These are phyloP conservation scores for Paramyrothecium roridum DNA, from an alignment of 2,329 filamentous ascomycete species.

Conservation along the genomic window DNA sequence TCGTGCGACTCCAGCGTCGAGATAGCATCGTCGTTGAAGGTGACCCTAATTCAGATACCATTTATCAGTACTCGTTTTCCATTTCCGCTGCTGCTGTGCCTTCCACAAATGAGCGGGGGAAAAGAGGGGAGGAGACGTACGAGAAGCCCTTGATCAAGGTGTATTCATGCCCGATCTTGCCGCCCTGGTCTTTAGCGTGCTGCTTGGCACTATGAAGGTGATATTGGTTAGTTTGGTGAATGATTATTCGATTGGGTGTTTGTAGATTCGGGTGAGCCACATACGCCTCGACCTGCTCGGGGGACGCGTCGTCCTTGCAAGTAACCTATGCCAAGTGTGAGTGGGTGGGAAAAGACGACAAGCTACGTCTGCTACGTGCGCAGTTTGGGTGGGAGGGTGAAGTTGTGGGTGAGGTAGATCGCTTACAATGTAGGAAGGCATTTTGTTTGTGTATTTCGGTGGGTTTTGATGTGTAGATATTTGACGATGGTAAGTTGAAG, in stretches of 20 bases:
- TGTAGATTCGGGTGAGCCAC: conserved; percentile 16
- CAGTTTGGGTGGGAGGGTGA: not conserved
- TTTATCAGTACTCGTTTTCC: not conserved
- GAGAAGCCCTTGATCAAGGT: conserved; percentile 88
- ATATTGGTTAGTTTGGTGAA: not conserved
- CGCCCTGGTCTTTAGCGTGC: conserved; percentile 70
- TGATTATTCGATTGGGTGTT: not conserved
- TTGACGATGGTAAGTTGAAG: conserved; percentile 3
- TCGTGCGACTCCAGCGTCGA: conserved; percentile 64
- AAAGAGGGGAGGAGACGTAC: conserved; percentile 52
- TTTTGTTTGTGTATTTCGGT: conserved; percentile 26
- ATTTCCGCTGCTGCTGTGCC: not conserved
- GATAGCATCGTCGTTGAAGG: conserved; percentile 66
- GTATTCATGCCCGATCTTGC: conserved; percentile 81
- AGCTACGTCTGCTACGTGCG: not conserved
- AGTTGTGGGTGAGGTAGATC: not conserved
- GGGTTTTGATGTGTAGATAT: conserved; percentile 1
- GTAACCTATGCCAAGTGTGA: conserved; percentile 59
- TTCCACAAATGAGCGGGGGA: no score
- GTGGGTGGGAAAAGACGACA: not conserved
- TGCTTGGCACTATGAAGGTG: conserved; percentile 68
- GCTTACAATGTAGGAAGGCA: conserved; percentile 56
- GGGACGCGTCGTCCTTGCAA: conserved; percentile 66
- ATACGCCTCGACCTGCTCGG: conserved; percentile 66
- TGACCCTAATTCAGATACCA: conserved; percentile 52